Conservation (phyloP, 2,329 filamentous ascomycete species). For the Boeremia lycopersici region DNA sequence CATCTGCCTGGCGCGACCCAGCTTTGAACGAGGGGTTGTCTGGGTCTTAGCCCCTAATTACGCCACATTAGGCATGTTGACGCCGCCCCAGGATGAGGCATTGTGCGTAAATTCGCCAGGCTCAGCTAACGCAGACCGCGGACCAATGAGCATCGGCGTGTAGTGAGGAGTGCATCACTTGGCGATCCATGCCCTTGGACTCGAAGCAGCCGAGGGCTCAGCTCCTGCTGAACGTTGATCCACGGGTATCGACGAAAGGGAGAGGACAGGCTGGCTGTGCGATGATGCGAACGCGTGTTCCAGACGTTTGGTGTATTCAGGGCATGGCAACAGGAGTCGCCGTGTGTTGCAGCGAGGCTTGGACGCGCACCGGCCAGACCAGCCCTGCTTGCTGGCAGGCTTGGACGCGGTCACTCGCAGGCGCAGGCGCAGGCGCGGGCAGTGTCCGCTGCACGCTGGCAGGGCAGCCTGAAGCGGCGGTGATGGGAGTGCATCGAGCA, state of each 20-base stretch:
- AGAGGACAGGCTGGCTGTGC: slow-evolving; percentile 22
- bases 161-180: slow-evolving; percentile 24
- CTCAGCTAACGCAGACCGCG: slow-evolving; percentile 1
- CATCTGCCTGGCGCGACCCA: slow-evolving; percentile 27
- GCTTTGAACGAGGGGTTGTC: slow-evolving; percentile 25
- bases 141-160: slow-evolving; percentile 18
- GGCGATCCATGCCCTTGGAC: slow-evolving; percentile 18
- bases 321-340: slow-evolving; percentile 27
- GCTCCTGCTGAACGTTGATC: slow-evolving; percentile 18
- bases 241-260: slow-evolving; percentile 7
- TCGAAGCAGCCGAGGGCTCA: slow-evolving; percentile 15
- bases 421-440: slow-evolving; percentile 29
- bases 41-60: slow-evolving; percentile 24
- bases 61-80: slow-evolving; percentile 19
- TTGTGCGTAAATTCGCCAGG: slow-evolving; percentile 16
- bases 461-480: slow-evolving; percentile 9
- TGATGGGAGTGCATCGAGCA: slow-evolving; percentile 1
- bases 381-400: slow-evolving; percentile 18
- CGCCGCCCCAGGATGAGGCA: slow-evolving; percentile 4
- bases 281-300: slow-evolving; percentile 17
- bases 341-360: slow-evolving; percentile 31
- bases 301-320: slow-evolving; percentile 18
- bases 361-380: slow-evolving; percentile 12
- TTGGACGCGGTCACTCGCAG: slow-evolving; percentile 23
- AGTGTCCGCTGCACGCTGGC: slow-evolving; percentile 20